Evolutionary conservation across 352 stramenopile species (phyloP).

Genomic region (Phytophthora pistaciae): DNA sequence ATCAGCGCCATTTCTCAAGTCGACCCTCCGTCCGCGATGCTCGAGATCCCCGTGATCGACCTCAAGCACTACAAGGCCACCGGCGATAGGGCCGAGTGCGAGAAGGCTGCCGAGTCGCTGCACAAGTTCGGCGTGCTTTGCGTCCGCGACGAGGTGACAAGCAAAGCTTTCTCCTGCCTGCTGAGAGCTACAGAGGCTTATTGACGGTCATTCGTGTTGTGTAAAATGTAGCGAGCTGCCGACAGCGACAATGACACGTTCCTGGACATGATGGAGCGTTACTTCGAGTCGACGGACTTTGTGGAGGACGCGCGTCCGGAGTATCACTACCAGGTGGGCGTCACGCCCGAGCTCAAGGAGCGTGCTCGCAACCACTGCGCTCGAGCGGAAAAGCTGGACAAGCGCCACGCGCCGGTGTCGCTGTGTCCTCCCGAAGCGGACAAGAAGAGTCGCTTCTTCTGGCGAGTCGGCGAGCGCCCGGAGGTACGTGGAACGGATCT

Average conservation of each 20-base stretch:
- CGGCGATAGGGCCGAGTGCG: conserved; percentile 73
- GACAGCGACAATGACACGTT: conserved; percentile 88
- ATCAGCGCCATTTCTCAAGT: not conserved
- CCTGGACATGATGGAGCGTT: conserved; percentile 94
- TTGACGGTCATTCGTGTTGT: not conserved
- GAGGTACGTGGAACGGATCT: conserved; percentile 15
- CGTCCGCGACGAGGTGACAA: conserved; percentile 71
- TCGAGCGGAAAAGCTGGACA: conserved; percentile 56
- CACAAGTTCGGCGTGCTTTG: conserved; percentile 90
- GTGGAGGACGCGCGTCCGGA: conserved; percentile 89
- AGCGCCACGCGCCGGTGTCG: conserved; percentile 77
- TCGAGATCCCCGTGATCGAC: conserved; percentile 87
- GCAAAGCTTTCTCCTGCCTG: not conserved
- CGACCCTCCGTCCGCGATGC: conserved; percentile 40
- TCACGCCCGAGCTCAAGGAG: conserved; percentile 90
- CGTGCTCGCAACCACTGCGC: conserved; percentile 87
- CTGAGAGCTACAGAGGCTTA: conserved; percentile 3
- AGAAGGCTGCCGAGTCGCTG: conserved; percentile 81
- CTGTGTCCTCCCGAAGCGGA: conserved; percentile 91
- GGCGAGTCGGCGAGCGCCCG: conserved; percentile 89
- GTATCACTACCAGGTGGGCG: conserved; percentile 91
- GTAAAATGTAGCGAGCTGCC: conserved; percentile 53
- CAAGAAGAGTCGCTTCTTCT: conserved; percentile 96
- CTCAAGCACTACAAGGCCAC: conserved; percentile 82
- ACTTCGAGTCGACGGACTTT: conserved; percentile 92